phyloP scores from a whole-genome alignment of 768 basidiomycete species.

The Boletus edulis region DNA sequence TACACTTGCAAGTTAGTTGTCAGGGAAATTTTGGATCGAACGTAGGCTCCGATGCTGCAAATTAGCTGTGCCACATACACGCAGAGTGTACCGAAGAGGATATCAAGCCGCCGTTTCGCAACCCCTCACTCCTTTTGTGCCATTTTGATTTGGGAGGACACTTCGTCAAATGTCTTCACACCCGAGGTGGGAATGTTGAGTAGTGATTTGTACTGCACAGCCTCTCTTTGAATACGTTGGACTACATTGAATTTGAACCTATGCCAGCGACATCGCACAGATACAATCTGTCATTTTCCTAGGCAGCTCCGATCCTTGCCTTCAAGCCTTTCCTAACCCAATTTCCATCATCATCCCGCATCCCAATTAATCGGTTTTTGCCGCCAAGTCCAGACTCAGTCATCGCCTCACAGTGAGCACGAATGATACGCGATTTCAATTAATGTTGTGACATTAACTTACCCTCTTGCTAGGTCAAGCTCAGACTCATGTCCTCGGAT shows the following conservation, averaged over 20 bases:
- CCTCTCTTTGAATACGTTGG: not conserved
- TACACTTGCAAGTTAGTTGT: not conserved
- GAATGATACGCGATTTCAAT: slow-evolving; percentile 15
- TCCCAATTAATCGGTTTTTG: slow-evolving; percentile 5
- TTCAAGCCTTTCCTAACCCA: not conserved
- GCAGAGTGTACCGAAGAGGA: too few relatives aligned
- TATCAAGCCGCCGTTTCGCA: too few relatives aligned
- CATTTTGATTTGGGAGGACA: too few relatives aligned
- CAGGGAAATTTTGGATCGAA: too few relatives aligned
- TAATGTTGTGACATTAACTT: slow-evolving; percentile 14
- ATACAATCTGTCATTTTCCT: not conserved
- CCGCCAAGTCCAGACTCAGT: not conserved
- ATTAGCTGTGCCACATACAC: too few relatives aligned
- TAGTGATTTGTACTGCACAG: not conserved
- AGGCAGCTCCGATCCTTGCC: not conserved
- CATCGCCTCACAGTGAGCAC: slow-evolving; percentile 4
- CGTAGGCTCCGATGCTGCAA: too few relatives aligned
- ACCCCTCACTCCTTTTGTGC: too few relatives aligned
- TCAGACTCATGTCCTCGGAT: slow-evolving; percentile 20
- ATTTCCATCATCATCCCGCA: not conserved
- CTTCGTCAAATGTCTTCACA: too few relatives aligned
- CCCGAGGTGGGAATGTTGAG: too few relatives aligned
- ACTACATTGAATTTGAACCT: too few relatives aligned
- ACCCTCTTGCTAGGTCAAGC: slow-evolving; percentile 12
- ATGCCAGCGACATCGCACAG: not conserved